A percentile compares a stretch with the other conserved stretches of the same genome.
Conservation (phyloP, 228 moss, liverwort and hornwort species). For the Sphagnum magellanicum region DNA sequence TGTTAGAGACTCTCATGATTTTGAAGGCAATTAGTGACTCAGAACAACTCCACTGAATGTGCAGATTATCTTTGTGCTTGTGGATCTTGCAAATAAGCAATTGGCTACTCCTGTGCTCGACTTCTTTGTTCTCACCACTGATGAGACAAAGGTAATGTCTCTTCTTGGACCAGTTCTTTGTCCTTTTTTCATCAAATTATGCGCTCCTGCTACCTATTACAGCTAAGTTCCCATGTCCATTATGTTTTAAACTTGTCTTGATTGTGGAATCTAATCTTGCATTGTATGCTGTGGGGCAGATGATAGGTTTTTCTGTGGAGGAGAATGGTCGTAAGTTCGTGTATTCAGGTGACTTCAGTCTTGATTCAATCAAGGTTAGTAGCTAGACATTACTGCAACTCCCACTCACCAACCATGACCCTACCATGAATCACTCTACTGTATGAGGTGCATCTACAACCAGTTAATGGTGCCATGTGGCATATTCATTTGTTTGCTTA, state of each 20-base stretch:
- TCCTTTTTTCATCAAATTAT: too few relatives aligned
- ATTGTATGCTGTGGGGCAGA: slow-evolving; percentile 21
- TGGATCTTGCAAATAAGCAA: slow-evolving; percentile 49
- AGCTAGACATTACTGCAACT: too few relatives aligned
- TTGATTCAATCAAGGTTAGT: slow-evolving; percentile 26
- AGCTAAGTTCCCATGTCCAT: too few relatives aligned
- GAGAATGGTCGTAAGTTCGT: slow-evolving; percentile 54
- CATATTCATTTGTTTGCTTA: too few relatives aligned
- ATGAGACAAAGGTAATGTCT: slow-evolving; percentile 14
- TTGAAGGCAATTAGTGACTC: neutral
- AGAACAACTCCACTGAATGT: neutral
- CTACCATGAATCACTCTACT: too few relatives aligned
- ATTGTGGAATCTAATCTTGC: too few relatives aligned
- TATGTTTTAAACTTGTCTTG: too few relatives aligned
- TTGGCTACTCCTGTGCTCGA: slow-evolving; percentile 28
- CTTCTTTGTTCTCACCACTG: slow-evolving; percentile 63
- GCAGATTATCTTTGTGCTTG: slow-evolving; percentile 82
- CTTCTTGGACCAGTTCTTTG: neutral
- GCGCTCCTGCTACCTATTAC: too few relatives aligned
- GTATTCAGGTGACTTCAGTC: slow-evolving; percentile 34
- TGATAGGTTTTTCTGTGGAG: slow-evolving; percentile 60
- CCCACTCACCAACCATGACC: too few relatives aligned
- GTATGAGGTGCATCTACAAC: too few relatives aligned
- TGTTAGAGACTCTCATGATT: neutral
- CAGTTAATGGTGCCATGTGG: too few relatives aligned